phyloP scores from a whole-genome alignment of 1,284 basidiomycete genomes.

The Ganoderma meredithae region DNA sequence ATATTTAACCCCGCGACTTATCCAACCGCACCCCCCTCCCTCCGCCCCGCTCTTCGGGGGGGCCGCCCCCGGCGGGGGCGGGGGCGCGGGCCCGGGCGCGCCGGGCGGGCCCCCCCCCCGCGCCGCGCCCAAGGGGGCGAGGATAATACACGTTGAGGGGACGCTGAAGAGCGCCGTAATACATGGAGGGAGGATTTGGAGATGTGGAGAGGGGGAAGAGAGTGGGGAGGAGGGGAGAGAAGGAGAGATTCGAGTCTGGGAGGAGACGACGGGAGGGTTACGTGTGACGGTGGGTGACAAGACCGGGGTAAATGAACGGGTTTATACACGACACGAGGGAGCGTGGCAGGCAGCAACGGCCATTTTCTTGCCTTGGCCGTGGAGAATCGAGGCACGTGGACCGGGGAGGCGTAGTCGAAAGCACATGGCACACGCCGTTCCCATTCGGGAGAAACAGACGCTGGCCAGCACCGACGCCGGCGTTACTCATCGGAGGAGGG shows the following conservation, averaged over 20 bases:
- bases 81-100: too few species aligned
- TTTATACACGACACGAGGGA: slow-evolving; percentile 42
- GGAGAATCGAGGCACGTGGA: slow-evolving; percentile 40
- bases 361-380: slow-evolving; percentile 31
- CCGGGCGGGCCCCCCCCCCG: too few species aligned
- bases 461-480: slow-evolving; percentile 26
- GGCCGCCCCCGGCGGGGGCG: too few species aligned
- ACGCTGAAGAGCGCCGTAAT: slow-evolving; percentile 28
- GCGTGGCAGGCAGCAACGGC: slow-evolving; percentile 37
- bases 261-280: slow-evolving; percentile 28
- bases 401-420: slow-evolving; percentile 6
- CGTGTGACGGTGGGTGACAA: slow-evolving; percentile 20
- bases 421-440: background rate
- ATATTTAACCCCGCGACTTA: too few species aligned
- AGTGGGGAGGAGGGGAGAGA: slow-evolving; percentile 7
- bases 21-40: too few species aligned
- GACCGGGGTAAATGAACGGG: slow-evolving; percentile 22
- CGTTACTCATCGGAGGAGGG: slow-evolving; percentile 36
- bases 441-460: background rate
- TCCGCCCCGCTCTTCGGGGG: too few species aligned
- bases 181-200: slow-evolving; percentile 16
- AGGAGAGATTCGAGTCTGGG: slow-evolving; percentile 21
- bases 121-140: slow-evolving; percentile 24
- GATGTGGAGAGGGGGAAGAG: slow-evolving; percentile 11
- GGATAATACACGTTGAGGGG: slow-evolving; percentile 34